These are phyloP conservation scores for Tuber aestivum DNA, from an alignment of 495 filamentous ascomycete species.

Conservation along the genomic window DNA sequence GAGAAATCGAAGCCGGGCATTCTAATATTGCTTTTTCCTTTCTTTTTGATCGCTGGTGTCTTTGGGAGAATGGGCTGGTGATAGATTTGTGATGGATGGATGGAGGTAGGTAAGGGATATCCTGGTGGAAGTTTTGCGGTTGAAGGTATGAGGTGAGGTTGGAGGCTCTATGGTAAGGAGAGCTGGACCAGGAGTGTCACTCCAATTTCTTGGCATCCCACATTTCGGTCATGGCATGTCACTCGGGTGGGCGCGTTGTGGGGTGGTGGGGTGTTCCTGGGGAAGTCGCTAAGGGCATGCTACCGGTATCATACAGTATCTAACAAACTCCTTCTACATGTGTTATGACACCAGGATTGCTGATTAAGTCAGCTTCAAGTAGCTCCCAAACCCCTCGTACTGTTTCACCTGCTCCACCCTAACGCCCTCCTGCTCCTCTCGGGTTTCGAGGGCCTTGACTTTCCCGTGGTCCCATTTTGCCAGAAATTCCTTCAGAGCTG, in stretches of 20 bases:
- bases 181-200: background rate
- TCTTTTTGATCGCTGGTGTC: background rate
- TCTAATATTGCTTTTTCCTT: background rate
- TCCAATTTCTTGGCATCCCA: background rate
- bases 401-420: slow-evolving; percentile 57
- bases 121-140: background rate
- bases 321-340: background rate
- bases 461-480: slow-evolving; percentile 57
- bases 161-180: background rate
- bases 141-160: background rate
- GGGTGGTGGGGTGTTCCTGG: background rate
- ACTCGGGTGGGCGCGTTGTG: background rate
- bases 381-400: slow-evolving; percentile 59
- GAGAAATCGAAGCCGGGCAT: slow-evolving; percentile 99
- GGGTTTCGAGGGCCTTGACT: slow-evolving; percentile 71
- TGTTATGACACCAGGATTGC: background rate
- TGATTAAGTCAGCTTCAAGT: background rate
- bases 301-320: background rate
- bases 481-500: slow-evolving; percentile 58
- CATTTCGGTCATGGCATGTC: background rate
- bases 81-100: background rate
- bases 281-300: background rate
- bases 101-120: background rate
- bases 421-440: slow-evolving; percentile 82
- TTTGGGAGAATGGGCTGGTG: background rate